Evolutionary conservation across 257 asterid species (phyloP), one percentile per base, ranked within the genome.

Genomic region (Jacaranda mimosifolia): DNA sequence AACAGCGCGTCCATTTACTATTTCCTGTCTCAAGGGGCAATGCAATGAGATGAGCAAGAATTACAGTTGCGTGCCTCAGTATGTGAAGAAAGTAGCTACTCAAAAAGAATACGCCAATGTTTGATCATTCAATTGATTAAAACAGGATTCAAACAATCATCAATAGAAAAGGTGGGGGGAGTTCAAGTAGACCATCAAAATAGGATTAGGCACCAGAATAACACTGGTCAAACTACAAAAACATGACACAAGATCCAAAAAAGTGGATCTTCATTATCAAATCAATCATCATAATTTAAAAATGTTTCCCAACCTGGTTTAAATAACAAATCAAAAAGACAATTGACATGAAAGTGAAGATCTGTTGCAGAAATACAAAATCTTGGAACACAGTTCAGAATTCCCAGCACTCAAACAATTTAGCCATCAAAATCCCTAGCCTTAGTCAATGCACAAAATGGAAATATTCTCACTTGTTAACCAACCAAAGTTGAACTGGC

Each of bases 201-300:
- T 6, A 36, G 83, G 65, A 1, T 26, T 26, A 76, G 18, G 63
- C 57, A 17, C 67, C 10, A 32, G 13, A 21, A 63, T 48, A 38
- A 26, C 64, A 45, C 38, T 39, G 66, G 19, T 80, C 59, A 68
- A 62, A 48, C 43, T 35, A 69, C 77, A 26, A 39, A 39, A 68
- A 73, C n/a, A 58, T 59, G 14, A 48, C 18, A 63, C 35, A 71
- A 67, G 53, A 62, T 39, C 32, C 68, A 36, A 81, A 74, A 74
- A 70, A 48, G 11, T 48, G 71, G 82, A 77, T 80, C 81, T 62
- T 21, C 78, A 65, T 66, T n/a, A 59, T 71, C 73, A 55, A 46
- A 73, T 77, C 78, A 76, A 43, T n/a, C 60, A 26, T 26, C 32
- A 26, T 0, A 26, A 26, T 26, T 5, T 9, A 2, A 62, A 56